These are phyloP conservation scores for Trichoderma sp. DNA, from an alignment of 2,329 filamentous ascomycete species.

Conservation along the genomic window DNA sequence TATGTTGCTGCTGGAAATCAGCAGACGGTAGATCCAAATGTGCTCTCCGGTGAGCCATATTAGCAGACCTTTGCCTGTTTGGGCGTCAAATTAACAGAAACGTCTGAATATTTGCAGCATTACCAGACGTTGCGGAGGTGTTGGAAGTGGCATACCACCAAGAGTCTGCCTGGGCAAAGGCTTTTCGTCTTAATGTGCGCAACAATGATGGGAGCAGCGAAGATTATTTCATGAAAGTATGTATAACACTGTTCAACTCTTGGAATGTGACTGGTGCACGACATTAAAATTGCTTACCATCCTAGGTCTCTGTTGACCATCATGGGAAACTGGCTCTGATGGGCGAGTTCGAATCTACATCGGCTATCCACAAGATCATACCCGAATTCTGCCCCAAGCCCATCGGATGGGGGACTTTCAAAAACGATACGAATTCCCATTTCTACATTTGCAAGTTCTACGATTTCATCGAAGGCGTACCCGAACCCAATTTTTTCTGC, in stretches of 20 bases:
- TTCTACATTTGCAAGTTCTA: constrained; percentile 14
- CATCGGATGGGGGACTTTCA: background rate
- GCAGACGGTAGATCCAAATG: background rate
- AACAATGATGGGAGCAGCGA: background rate
- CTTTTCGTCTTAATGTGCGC: background rate
- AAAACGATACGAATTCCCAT: background rate
- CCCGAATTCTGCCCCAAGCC: constrained; percentile 1
- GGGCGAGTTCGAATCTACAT: constrained; percentile 11
- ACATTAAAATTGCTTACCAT: background rate
- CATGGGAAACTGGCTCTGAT: constrained; percentile 10
- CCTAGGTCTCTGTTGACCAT: background rate
- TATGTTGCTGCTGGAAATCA: background rate
- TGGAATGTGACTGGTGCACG: background rate
- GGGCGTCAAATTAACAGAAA: background rate
- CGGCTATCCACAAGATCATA: background rate
- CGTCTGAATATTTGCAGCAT: background rate
- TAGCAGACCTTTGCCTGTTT: background rate
- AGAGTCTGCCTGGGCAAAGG: constrained; percentile 6
- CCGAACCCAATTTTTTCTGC: constrained; percentile 1
- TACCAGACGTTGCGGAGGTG: background rate
- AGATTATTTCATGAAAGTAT: background rate
- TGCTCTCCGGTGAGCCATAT: background rate
- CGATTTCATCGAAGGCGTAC: background rate
- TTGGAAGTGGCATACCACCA: background rate
- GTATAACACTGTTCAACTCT: background rate